Conservation (phyloP, 805 yeast species). For the Candida sphagnicola region DNA sequence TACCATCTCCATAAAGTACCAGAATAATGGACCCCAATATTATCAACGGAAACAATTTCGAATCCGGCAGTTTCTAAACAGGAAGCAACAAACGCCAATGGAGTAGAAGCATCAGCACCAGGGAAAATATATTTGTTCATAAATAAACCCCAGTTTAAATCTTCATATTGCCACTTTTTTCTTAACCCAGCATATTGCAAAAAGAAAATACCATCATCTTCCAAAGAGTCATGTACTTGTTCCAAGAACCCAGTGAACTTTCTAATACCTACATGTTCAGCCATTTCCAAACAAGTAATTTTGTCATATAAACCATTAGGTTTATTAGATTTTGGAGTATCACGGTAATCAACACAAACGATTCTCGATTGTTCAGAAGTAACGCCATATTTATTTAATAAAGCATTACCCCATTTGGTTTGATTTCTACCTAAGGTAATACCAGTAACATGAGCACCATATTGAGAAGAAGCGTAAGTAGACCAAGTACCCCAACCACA, state of each 20-base stretch:
- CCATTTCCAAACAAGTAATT: slow-evolving; percentile 91
- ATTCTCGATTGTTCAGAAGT: slow-evolving; percentile 66
- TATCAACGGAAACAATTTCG: slow-evolving; percentile 79
- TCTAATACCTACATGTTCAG: slow-evolving; percentile 93
- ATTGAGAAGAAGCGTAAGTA: slow-evolving; percentile 73
- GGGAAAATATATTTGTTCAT: slow-evolving; percentile 97
- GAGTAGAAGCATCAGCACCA: slow-evolving; percentile 96
- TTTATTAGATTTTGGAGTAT: slow-evolving; percentile 65
- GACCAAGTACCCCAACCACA: slow-evolving; percentile 98
- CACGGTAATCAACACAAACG: slow-evolving; percentile 85
- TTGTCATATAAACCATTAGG: slow-evolving; percentile 60
- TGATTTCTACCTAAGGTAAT: slow-evolving; percentile 87
- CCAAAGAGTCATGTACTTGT: slow-evolving; percentile 83
- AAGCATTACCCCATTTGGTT: slow-evolving; percentile 81
- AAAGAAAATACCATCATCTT: slow-evolving; percentile 85
- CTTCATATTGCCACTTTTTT: slow-evolving; percentile 93
- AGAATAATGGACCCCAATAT: slow-evolving; percentile 89
- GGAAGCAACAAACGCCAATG: slow-evolving; percentile 76
- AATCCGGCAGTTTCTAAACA: slow-evolving; percentile 80
- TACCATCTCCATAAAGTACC: slow-evolving; percentile 93
- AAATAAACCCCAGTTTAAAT: slow-evolving; percentile 88
- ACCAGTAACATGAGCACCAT: slow-evolving; percentile 87
- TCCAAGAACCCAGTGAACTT: slow-evolving; percentile 69
- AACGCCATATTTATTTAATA: slow-evolving; percentile 66
- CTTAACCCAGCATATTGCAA: slow-evolving; percentile 89